Base-by-base conservation (phyloP, 345 rosid genomes). In the Barbarea vulgaris region DNA sequence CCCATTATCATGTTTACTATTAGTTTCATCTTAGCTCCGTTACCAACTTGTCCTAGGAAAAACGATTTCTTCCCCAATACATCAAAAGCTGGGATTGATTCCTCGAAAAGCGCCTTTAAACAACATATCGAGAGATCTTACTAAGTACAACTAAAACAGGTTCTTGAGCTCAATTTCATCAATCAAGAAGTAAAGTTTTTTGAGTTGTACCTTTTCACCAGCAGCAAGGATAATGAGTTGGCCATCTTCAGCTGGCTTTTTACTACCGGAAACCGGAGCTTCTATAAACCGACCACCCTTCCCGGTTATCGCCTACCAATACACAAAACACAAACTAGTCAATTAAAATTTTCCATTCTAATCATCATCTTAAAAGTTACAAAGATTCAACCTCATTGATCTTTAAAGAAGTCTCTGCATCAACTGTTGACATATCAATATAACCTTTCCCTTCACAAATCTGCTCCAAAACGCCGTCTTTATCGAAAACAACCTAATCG, bases 1-100 rank as follows among this genome's bases (percentile, higher is more conserved):
- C 99, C 99, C 97, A 95, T 90, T 72, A 95, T 84, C 99, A 95
- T 90, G 85, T 95, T 95, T 63, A 95, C 96, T 21, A 91, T 89
- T 66, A 91, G 95, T 79, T 95, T 91, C 96, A 95, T 91, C 51
- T 89, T 95, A 53, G 99, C 96, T 77, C 97, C 99, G 60, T 95
- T 95, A 11, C 99, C 97, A 65, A 95, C 81, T 73, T 85, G 82
- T 69, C 97, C 97, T 81, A 95, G 61, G 86, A 76, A 95, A 87
- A 90, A 91, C 24, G 97, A 84, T 73, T 86, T 88, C 86, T 95
- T 95, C 58, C 97, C 99, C 81, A 91, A 80, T 62, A 88, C 85
- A 64, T 91, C 79, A 46, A 95, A 88, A 57, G 97, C 95, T n/a
- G 92, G 92, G 54, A 83, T 71, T 51, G 91, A 89, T 81, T 87